Evolutionary conservation across 2,329 filamentous ascomycete genomes (phyloP).

Genomic region (Fusarium incarnatum): DNA sequence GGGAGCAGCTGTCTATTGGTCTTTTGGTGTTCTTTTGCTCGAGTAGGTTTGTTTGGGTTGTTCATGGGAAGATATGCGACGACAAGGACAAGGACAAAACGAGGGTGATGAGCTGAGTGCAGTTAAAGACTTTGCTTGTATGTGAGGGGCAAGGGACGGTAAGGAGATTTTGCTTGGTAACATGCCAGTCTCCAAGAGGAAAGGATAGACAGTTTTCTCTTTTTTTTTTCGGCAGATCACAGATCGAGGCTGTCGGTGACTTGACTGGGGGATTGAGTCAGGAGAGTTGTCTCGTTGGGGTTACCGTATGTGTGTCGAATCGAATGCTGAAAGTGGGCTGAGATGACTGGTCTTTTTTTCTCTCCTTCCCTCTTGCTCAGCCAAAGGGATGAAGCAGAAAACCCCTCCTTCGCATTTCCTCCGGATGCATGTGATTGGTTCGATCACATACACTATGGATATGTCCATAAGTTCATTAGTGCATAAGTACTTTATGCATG

Average conservation of each 20-base stretch:
- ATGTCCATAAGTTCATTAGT: background rate
- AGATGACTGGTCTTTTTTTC: background rate
- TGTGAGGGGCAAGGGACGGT: background rate
- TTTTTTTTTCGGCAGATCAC: background rate
- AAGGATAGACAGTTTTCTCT: background rate
- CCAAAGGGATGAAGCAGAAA: background rate
- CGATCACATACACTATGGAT: background rate
- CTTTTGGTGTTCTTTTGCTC: constrained; percentile 21
- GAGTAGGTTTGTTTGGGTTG: constrained; percentile 5
- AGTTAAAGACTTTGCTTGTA: background rate
- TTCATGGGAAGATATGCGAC: background rate
- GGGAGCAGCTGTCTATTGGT: constrained; percentile 21
- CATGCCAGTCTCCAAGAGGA: background rate
- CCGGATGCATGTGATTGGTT: background rate
- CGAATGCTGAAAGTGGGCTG: background rate
- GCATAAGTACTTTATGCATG: background rate
- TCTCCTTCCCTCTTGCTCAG: background rate
- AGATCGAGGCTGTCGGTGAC: background rate
- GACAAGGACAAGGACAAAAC: background rate
- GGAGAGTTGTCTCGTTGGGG: background rate
- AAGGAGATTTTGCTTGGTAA: background rate
- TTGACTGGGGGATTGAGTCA: background rate
- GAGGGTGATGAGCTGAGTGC: background rate
- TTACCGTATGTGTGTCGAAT: background rate
- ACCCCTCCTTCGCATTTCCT: background rate